Evolutionary conservation across 2,329 filamentous ascomycete genomes (phyloP), one percentile per base, ranked within the genome.

Genomic region (Colletotrichum somersetense): DNA sequence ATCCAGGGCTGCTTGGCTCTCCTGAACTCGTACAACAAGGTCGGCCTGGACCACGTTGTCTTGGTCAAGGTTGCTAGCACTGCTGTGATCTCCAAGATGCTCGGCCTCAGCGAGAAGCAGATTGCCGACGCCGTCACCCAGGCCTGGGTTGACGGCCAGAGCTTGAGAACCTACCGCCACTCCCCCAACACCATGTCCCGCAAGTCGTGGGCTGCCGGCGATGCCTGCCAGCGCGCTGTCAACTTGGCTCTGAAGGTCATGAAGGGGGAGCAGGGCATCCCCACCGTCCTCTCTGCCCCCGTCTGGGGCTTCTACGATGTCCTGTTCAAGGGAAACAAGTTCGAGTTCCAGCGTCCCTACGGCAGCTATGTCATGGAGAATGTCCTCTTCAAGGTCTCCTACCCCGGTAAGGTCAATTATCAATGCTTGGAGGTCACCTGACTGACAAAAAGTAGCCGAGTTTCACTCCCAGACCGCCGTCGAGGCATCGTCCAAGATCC

Each of bases 331-430:
- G 95, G 95, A 85, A 94, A 97, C 79, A 93, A 93, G 84, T 99
- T 99, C 82, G 87, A 95, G 83, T 99, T 98, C 89, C 96, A 98
- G 88, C 91, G 96, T 74, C 91, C 92, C 71, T 99, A 99, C 81
- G 96, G 95, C 81, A 97, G 93, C 88, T 99, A 99, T 83, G 96
- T 99, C 76, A 99, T 99, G 96, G 96, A 99, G 91, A 99, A 98
- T 80, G 95, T 99, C 73, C 91, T 99, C 75, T 99, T 99, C 92
- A 99, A 99, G 90, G 96, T 99, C 73, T 99, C 96, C 57, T 98
- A 98, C 83, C 96, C 96, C 80, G 93, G 93, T 94, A 87, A 81
- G 35, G 23, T 38, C 4, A 20, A 48, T 16, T 5, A 20, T 30
- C 10, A 35, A 35, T 67, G n/a, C 11, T 30, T 35, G 5, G n/a